Conservation (phyloP, 495 filamentous ascomycete species). For the Lasiosphaeria miniovina region DNA sequence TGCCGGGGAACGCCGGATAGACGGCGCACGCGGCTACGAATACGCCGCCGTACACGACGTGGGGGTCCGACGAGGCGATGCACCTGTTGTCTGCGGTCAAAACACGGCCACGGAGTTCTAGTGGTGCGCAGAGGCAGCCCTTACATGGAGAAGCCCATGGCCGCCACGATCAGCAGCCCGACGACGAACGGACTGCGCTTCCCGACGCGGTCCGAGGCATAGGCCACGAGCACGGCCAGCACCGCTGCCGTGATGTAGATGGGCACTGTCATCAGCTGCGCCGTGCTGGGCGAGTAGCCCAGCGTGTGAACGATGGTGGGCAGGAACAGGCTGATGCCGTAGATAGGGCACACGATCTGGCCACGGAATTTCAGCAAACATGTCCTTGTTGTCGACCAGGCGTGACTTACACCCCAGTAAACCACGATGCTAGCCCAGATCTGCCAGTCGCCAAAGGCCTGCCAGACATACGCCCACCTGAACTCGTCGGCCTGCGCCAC, state of each 20-base stretch:
- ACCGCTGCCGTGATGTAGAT: constrained; percentile 68
- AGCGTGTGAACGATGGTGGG: constrained; percentile 58
- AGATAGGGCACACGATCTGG: constrained; percentile 63
- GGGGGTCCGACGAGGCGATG: constrained; percentile 50
- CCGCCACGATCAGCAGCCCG: constrained; percentile 56
- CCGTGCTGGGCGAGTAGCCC: constrained; percentile 60
- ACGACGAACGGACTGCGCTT: constrained; percentile 64
- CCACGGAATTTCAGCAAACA: not conserved
- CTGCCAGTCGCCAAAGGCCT: constrained; percentile 70
- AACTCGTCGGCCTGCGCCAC: constrained; percentile 60
- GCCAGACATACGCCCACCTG: constrained; percentile 57
- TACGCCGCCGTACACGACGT: constrained; percentile 69
- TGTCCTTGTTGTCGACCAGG: constrained; percentile 33
- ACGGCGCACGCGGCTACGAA: constrained; percentile 68
- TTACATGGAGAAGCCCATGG: constrained; percentile 64
- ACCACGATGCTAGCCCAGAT: constrained; percentile 66
- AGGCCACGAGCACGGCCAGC: constrained; percentile 57
- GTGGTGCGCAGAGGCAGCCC: not conserved
- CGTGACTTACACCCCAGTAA: constrained; percentile 50
- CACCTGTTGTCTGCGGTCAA: constrained; percentile 26
- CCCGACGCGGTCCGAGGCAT: constrained; percentile 56
- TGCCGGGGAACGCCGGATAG: constrained; percentile 61
- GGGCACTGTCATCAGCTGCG: constrained; percentile 68
- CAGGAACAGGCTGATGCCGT: constrained; percentile 70
- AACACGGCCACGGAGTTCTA: not conserved